Conservation (phyloP, 139 green algal genomes). For the Trebouxia sp. region DNA sequence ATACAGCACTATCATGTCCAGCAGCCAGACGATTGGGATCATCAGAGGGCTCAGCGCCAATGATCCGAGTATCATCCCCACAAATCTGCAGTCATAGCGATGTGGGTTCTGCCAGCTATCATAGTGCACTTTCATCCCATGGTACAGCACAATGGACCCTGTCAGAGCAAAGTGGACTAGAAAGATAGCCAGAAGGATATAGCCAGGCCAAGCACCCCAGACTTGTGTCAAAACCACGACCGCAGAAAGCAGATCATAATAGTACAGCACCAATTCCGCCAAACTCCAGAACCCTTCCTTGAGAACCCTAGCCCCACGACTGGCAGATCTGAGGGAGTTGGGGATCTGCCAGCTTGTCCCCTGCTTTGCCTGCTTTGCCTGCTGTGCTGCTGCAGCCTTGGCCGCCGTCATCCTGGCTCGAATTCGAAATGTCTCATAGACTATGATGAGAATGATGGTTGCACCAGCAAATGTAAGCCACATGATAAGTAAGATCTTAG, state of each 20-base stretch:
- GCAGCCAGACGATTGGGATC: background rate
- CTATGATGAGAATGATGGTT: background rate
- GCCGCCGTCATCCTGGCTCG: no score
- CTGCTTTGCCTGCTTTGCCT: background rate
- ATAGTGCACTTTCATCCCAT: background rate
- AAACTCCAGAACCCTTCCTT: constrained; percentile 2
- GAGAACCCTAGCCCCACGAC: background rate
- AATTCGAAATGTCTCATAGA: background rate
- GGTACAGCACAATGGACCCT: constrained; percentile 3
- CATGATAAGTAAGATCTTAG: background rate
- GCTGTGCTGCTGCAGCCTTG: background rate
- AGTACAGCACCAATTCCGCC: background rate
- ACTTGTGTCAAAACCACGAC: background rate
- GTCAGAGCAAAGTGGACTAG: background rate
- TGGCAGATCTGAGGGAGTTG: background rate
- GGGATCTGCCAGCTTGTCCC: background rate
- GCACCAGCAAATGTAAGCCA: background rate
- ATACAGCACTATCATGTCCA: constrained; percentile 1
- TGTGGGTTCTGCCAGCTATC: background rate
- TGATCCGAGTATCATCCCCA: background rate
- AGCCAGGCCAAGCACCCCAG: background rate
- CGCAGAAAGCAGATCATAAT: background rate
- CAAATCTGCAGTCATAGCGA: background rate
- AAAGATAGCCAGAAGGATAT: background rate
- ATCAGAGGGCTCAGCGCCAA: background rate